Evolutionary conservation across 345 rosid species (phyloP), one percentile per base, ranked within the genome.

Genomic region (Pugionium dolabratum): DNA sequence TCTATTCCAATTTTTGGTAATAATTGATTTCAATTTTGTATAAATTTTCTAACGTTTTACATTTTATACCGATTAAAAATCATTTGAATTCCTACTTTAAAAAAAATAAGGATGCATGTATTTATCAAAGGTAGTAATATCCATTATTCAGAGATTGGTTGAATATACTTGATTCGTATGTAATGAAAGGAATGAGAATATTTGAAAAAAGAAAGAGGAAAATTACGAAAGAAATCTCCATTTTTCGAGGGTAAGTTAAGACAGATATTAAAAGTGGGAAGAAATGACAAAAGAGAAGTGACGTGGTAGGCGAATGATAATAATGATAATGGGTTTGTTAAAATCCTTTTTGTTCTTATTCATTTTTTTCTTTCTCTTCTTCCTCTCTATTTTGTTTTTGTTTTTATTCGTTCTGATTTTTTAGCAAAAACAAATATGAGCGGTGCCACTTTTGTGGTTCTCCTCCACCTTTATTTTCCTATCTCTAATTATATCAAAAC

Each of bases 371-470:
- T 58, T 10, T 57, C 25, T 26, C 34, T 29, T 6, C 44, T 33
- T 2, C 37, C 2, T 37, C 27, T 64, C 39, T 48, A 32, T 56
- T 72, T 64, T 5, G 18, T 30, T 59, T 41, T 5, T 18, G 18
- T 18, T 18, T 18, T 18, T 18, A 18, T 18, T 18, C 18, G 18
- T 18, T 18, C 18, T 18, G 18, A 18, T 18, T 18, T 18, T 18
- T 18, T 18, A 18, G 18, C 18, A 18, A 18, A 18, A 18, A 4
- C 5, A 59, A 73, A 51, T 47, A 32, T 61, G 42, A 59, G 63
- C 45, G 68, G 63, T 73, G 77, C 68, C 77, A 73, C 68, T 66
- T 73, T 73, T 73, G 77, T 67, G 77, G 77, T 61, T 73, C 68
- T 54, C 73, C 58, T 33, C 58, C 51, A 47, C 52, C 71, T 36